phyloP scores from a whole-genome alignment of 1,284 basidiomycete species.

The Trichosporon sp. region DNA sequence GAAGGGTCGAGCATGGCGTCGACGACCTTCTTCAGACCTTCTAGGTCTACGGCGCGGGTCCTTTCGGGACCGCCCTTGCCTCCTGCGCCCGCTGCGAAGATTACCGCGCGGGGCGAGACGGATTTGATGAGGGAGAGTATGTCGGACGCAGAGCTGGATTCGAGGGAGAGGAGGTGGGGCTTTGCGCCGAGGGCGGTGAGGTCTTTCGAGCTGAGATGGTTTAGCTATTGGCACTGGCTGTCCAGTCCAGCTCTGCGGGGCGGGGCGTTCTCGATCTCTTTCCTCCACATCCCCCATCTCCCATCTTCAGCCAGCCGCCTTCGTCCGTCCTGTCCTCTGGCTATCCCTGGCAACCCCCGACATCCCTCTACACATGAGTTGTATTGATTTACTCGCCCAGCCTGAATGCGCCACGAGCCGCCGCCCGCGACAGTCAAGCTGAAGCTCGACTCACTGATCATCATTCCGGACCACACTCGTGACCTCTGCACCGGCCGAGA shows the following conservation, averaged over 20 bases:
- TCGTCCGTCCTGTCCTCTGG: no score
- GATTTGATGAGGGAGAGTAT: conserved; percentile 55
- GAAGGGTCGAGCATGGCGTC: conserved; percentile 63
- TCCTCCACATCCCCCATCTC: no score
- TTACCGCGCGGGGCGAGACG: conserved; percentile 54
- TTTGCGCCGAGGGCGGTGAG: conserved; percentile 52
- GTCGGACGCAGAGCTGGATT: conserved; percentile 53
- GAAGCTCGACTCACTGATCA: conserved; percentile 31
- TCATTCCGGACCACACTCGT: conserved; percentile 58
- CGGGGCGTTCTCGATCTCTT: no score
- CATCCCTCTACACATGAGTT: no score
- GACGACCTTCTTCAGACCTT: conserved; percentile 66
- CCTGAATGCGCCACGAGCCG: no score
- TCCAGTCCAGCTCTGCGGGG: no score
- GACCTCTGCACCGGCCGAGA: conserved; percentile 51
- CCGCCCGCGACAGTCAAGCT: no score
- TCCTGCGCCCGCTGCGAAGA: conserved; percentile 65
- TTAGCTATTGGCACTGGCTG: no score
- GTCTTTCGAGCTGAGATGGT: conserved; percentile 47
- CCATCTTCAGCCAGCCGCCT: no score
- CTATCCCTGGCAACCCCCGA: no score
- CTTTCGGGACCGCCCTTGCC: conserved; percentile 60
- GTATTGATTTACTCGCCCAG: no score
- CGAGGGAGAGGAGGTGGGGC: conserved; percentile 59
- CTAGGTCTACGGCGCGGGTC: conserved; percentile 63